Evolutionary conservation across 1,284 basidiomycete genomes (phyloP), one percentile per base, ranked within the genome.

Genomic region (Waitea zeae): DNA sequence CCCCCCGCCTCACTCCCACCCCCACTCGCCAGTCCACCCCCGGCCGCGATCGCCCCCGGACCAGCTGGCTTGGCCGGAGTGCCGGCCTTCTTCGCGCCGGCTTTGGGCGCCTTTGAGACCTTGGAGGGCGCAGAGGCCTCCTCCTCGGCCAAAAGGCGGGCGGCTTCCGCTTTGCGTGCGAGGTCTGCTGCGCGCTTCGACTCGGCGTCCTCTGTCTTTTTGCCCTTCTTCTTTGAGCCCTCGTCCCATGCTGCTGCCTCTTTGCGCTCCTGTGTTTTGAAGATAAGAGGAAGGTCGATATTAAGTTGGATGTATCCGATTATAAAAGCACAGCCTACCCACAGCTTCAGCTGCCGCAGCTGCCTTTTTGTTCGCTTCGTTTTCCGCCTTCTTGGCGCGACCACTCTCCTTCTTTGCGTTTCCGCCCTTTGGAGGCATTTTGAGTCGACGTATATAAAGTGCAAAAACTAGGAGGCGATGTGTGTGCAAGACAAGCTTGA

Each of bases 401-500:
- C 87, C 87, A 20, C 70, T 57, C 52, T 90, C 87, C 53, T 90
- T 89, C 72, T 90, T 92, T 42, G 82, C 64, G 62, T 88, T 90
- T 46, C 68, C 73, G 47, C 81, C 82, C 50, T 80, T 84, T 1
- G 87, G 86, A 39, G 86, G 55, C 87, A 89, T 89, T n/a, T n/a
- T n/a, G n/a, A n/a, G n/a, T n/a, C n/a, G n/a, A n/a, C n/a, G n/a
- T n/a, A n/a, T n/a, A n/a, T n/a, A n/a, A n/a, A n/a, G n/a, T n/a
- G n/a, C n/a, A n/a, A n/a, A n/a, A n/a, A n/a, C n/a, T n/a, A n/a
- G n/a, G n/a, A n/a, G n/a, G n/a, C n/a, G n/a, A n/a, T n/a, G n/a
- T n/a, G n/a, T n/a, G n/a, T n/a, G n/a, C n/a, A n/a, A n/a, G n/a
- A n/a, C n/a, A n/a, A n/a, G n/a, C n/a, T n/a, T n/a, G n/a, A n/a